Evolutionary conservation across 116 monocot species (phyloP).

Genomic region (Iris pallida): DNA sequence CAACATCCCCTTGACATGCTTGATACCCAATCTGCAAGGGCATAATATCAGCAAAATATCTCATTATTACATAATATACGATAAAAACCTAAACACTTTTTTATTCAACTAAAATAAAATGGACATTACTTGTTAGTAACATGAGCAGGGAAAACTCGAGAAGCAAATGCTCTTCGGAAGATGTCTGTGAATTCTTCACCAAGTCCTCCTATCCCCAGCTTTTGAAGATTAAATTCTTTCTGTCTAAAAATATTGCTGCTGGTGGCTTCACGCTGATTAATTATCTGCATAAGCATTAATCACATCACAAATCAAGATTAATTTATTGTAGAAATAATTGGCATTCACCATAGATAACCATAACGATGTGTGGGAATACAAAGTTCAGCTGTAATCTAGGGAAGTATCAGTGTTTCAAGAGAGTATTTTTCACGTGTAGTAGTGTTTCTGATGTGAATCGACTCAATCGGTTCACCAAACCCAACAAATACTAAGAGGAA

Average conservation of each 20-base stretch:
- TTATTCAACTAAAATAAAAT: neutral
- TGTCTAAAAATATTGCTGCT: conserved; percentile 93
- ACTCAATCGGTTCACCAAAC: no score
- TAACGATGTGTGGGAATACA: neutral
- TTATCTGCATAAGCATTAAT: conserved; percentile 43
- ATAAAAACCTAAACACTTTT: neutral
- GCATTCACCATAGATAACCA: neutral
- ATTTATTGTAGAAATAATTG: neutral
- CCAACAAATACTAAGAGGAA: no score
- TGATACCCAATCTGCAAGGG: conserved; percentile 79
- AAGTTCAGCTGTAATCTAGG: no score
- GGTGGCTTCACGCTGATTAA: conserved; percentile 92
- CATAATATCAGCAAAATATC: conserved; percentile 1
- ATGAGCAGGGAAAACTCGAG: conserved; percentile 91
- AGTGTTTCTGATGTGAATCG: no score
- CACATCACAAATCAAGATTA: neutral
- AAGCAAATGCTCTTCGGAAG: conserved; percentile 98
- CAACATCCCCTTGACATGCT: conserved; percentile 96
- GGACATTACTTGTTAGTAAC: conserved; percentile 73
- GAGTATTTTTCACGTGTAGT: no score
- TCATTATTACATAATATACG: neutral
- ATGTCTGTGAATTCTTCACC: conserved; percentile 90
- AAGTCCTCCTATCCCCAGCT: conserved; percentile 91
- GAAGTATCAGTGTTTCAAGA: no score
- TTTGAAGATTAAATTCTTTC: conserved; percentile 93